These are phyloP conservation scores for Cicer yamashitae DNA, from an alignment of 306 rosid genomes.

Conservation along the genomic window DNA sequence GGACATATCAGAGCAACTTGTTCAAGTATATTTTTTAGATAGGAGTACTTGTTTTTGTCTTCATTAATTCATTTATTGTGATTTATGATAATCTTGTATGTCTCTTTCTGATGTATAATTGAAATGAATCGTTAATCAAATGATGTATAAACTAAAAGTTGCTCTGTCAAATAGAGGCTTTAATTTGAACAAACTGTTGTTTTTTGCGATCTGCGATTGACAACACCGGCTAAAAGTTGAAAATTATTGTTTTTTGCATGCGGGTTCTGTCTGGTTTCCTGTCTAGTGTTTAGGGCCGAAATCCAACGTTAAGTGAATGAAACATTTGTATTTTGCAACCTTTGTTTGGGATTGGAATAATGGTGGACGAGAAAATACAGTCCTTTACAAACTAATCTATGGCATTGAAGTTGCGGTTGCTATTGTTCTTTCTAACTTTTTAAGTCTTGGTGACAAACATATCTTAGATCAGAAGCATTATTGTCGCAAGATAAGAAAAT, in stretches of 20 bases:
- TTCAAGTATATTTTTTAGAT: conserved; percentile 12
- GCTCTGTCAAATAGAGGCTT: no score
- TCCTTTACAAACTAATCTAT: conserved; percentile 15
- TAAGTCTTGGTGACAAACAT: conserved; percentile 6
- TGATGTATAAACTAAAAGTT: neutral
- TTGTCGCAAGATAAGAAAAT: neutral
- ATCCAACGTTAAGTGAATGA: neutral
- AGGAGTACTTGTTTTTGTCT: neutral
- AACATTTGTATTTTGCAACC: conserved; percentile 36
- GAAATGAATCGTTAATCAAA: conserved; percentile 6
- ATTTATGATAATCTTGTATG: conserved; percentile 30
- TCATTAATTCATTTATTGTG: neutral
- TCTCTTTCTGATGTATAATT: conserved; percentile 19
- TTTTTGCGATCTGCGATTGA: no score
- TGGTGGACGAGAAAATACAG: neutral
- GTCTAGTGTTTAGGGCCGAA: conserved; percentile 4
- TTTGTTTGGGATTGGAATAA: neutral
- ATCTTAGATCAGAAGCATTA: conserved; percentile 2
- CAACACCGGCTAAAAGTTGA: neutral
- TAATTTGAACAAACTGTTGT: no score
- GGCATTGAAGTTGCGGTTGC: conserved; percentile 15
- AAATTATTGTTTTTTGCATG: neutral
- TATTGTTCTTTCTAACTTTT: neutral
- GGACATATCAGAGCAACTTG: conserved; percentile 31
- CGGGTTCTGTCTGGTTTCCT: conserved; percentile 11